Evolutionary conservation across 768 basidiomycete species (phyloP), one percentile per base, ranked within the genome.

Genomic region (Lyophyllum decastes): DNA sequence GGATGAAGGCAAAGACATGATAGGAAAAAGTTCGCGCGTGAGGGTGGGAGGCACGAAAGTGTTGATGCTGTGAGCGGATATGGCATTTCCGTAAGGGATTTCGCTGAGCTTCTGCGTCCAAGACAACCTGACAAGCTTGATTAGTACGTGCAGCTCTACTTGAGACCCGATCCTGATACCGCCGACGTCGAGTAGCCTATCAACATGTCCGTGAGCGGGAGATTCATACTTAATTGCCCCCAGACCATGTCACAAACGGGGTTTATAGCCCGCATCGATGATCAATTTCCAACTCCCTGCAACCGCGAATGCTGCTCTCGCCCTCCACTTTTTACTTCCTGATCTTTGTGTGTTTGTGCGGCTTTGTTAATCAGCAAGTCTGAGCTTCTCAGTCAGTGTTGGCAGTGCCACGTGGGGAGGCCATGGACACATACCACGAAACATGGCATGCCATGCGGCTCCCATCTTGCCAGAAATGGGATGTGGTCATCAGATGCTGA

Each of bases 11-110:
- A 54, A 44, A 21, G 55, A 60, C 68, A 74, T 70, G 54, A 69
- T 61, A 16, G 66, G 64, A 34, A 73, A 63, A n/a, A 71, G 64
- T 49, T 72, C 72, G 22, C 73, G 66, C 21, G 73, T 66, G 33
- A 76, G 69, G 49, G 73, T 73, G 58, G 75, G 71, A 17, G 73
- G 75, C 45, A 71, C 73, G 59, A 74, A 73, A 0, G 72, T 68
- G 54, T 74, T 73, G 50, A 76, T 68, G 44, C 72, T 72, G 26
- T 73, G 73, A 1, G 72, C 72, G 8, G 71, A 68, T 44, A 76
- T 67, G 14, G 75, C 68, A 47, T 73, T 73, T 55, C 72, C 72
- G 59, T 74, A 75, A 5, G 71, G 70, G 25, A 74, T 73, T 43
- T 72, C 69, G 19, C 60, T 60, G 34, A 73, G 67, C n/a, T 59